Base-by-base conservation (phyloP, 306 rosid genomes). In the Cyamopsis tetragonoloba region DNA sequence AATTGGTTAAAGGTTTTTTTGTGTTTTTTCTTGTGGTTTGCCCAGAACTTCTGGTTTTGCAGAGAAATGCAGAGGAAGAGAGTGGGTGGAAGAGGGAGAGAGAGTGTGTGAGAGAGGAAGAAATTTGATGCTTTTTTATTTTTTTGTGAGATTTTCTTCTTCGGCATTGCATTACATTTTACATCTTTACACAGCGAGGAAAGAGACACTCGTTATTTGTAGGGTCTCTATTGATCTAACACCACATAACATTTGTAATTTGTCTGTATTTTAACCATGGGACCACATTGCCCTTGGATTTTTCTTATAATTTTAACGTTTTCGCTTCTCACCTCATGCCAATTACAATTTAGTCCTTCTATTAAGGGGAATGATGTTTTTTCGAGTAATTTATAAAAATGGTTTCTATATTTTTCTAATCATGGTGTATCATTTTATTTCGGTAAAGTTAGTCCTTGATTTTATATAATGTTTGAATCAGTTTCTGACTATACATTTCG, bases 31-130 rank as follows among this genome's bases (percentile, higher is more conserved):
- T 51, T 47, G 48, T 72, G 55, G 73, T 27, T 62, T 24, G 48
- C 71, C 72, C 82, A 71, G 31, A 68, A 74, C 51, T 77, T 64
- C 54, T 68, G 77, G 27, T 58, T 71, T 30, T 49, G 41, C 0
- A 75, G 61, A 46, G 78, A 71, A 1, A 30, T 17, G 31, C 73
- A 67, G 47, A 80, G 41, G 62, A 80, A 76, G 23, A 66, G 73
- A 15, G 5, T 12, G 50, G 65, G 71, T 17, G 84, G 67, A 2
- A 73, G 26, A 14, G 19, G 38, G 30, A 51, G 54, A 14, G n/a
- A 10, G 30, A 7, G 44, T 6, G 23, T 0, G 32, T 6, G 11
- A 5, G 20, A 24, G 32, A 1, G 24, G 2, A 20, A 14, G 18
- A 3, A 2, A 6, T 9, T n/a, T 5, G 24, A 2, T 31, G 17